phyloP scores from a whole-genome alignment of 495 filamentous ascomycete species.

The Cetradonia linearis region DNA sequence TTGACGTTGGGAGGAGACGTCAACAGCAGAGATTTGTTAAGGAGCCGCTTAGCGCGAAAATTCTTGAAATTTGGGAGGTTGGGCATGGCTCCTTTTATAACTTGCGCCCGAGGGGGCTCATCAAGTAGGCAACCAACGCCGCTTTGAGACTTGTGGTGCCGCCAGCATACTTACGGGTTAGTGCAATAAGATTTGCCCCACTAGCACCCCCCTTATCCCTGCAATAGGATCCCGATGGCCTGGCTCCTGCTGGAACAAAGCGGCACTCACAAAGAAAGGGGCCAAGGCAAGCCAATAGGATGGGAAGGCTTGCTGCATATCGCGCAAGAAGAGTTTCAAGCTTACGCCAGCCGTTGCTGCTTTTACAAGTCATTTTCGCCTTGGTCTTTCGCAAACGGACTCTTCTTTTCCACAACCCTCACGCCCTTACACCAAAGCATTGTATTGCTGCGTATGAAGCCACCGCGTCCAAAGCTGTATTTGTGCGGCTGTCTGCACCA shows the following conservation, averaged over 20 bases:
- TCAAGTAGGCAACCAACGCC: conserved; percentile 11
- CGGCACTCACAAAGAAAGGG: conserved; percentile 5
- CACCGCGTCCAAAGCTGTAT: neutral
- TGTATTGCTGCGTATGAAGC: neutral
- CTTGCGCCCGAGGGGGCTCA: conserved; percentile 9
- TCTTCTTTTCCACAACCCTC: neutral
- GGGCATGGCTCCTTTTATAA: conserved; percentile 1
- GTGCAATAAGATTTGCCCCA: neutral
- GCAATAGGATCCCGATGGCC: conserved; percentile 1
- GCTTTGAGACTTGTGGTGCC: neutral
- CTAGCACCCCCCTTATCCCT: conserved; percentile 1
- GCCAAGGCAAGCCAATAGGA: conserved; percentile 4
- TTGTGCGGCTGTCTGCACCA: neutral
- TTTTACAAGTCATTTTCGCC: conserved; percentile 9
- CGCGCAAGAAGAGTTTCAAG: conserved; percentile 11
- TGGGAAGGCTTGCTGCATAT: conserved; percentile 2
- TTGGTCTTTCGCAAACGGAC: conserved; percentile 4
- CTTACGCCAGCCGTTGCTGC: conserved; percentile 11
- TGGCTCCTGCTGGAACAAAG: too few relatives aligned
- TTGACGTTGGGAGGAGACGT: conserved; percentile 15
- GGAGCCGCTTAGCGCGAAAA: conserved; percentile 13
- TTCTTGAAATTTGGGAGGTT: conserved; percentile 4
- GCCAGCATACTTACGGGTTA: neutral
- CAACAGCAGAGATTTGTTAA: conserved; percentile 16
- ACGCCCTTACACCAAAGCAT: neutral